Evolutionary conservation across 2,329 filamentous ascomycete genomes (phyloP).

Genomic region (Apiospora arundinis): DNA sequence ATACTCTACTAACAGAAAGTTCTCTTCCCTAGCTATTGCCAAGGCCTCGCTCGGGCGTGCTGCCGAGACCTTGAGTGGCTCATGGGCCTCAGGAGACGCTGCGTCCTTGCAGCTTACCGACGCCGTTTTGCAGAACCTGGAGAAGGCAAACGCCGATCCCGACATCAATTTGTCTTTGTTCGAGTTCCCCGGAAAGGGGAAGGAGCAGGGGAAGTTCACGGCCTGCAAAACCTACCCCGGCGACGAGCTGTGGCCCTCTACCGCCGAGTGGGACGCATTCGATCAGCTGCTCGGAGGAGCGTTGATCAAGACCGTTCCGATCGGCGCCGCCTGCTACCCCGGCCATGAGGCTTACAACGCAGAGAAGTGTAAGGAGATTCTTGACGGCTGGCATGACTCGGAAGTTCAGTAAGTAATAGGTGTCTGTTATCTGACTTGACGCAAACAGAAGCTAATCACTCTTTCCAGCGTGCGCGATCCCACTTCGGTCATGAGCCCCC

Average conservation of each 20-base stretch:
- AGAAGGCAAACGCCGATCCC: background rate
- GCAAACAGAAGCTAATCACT: background rate
- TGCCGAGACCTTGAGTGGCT: background rate
- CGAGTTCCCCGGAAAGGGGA: background rate
- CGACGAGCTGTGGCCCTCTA: background rate
- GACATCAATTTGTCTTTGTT: background rate
- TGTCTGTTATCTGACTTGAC: no score
- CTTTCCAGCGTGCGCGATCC: background rate
- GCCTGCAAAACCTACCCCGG: conserved; percentile 13
- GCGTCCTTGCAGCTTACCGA: conserved; percentile 9
- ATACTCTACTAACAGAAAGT: background rate
- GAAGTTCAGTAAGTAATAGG: background rate
- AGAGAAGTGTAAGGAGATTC: background rate
- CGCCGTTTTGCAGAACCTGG: background rate
- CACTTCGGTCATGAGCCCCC: conserved; percentile 25
- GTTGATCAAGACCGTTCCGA: conserved; percentile 1
- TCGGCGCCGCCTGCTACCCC: background rate
- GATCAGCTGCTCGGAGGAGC: background rate
- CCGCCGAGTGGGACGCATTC: background rate
- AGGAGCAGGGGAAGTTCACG: background rate
- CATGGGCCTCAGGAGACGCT: conserved; percentile 1
- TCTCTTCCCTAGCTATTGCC: background rate
- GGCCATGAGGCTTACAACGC: background rate
- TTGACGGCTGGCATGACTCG: conserved; percentile 2
- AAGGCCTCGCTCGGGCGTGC: background rate